Conservation (phyloP, 2,329 filamentous ascomycete genomes). For the Diaporthe sp. region DNA sequence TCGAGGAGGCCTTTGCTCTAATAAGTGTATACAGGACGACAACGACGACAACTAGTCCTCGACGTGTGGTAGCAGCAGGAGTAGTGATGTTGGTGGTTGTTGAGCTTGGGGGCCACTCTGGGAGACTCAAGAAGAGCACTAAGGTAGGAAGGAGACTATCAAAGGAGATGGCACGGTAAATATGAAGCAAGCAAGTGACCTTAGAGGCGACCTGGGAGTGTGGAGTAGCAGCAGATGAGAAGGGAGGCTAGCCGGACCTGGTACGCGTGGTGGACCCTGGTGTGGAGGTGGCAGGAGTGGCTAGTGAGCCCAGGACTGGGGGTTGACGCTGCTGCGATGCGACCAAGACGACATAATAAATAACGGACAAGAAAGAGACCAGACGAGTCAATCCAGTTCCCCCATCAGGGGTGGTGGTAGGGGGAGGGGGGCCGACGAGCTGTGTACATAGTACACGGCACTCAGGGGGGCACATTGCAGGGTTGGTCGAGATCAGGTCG, state of each 20-base stretch:
- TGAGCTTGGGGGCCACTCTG: not conserved
- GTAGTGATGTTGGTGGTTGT: not conserved
- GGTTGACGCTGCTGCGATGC: slow-evolving; percentile 38
- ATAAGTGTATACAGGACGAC: not conserved
- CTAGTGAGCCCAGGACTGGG: slow-evolving; percentile 37
- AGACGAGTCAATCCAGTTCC: slow-evolving; percentile 36
- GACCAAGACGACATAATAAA: slow-evolving; percentile 34
- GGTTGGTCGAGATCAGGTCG: slow-evolving; percentile 30
- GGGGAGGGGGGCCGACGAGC: slow-evolving; percentile 5
- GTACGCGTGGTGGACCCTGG: slow-evolving; percentile 39
- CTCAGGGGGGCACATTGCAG: slow-evolving; percentile 24
- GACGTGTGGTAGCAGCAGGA: not conserved
- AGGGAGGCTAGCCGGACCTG: slow-evolving; percentile 41
- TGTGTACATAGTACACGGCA: slow-evolving; percentile 3
- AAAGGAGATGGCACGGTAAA: slow-evolving; percentile 39
- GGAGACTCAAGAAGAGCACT: slow-evolving; percentile 29
- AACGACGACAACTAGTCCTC: not conserved
- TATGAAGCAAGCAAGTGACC: slow-evolving; percentile 41
- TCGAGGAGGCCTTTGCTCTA: not conserved
- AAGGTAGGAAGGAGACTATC: slow-evolving; percentile 5
- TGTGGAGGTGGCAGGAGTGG: slow-evolving; percentile 35
- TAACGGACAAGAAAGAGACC: slow-evolving; percentile 38
- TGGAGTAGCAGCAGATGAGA: slow-evolving; percentile 42
- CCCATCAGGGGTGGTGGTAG: slow-evolving; percentile 37
- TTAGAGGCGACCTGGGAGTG: slow-evolving; percentile 38